Percentiles rank a stretch among this genome's conserved stretches.
phyloP scores from a whole-genome alignment of 768 basidiomycete genomes.

The Amylocystis lapponica region DNA sequence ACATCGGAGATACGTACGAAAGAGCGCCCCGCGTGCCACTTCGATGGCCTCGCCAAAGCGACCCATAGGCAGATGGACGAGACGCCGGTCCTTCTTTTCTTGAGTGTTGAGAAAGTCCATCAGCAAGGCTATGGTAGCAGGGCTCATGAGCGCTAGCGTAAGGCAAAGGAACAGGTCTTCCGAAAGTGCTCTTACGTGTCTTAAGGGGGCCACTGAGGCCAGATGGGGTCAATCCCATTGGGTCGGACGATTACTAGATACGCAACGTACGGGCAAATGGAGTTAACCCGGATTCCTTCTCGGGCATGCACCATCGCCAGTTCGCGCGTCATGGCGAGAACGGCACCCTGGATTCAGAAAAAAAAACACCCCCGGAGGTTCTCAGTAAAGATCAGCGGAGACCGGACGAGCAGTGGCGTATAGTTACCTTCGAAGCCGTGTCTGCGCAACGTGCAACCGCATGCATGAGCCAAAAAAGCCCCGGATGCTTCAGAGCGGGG shows the following conservation, averaged over 20 bases:
- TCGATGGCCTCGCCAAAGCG: slow-evolving; percentile 97
- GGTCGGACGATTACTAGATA: slow-evolving; percentile 5
- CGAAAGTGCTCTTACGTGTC: slow-evolving; percentile 59
- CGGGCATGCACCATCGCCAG: slow-evolving; percentile 96
- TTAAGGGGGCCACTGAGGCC: slow-evolving; percentile 78
- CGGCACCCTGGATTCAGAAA: slow-evolving; percentile 85
- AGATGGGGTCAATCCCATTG: not conserved
- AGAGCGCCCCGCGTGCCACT: slow-evolving; percentile 87
- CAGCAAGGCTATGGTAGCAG: slow-evolving; percentile 64
- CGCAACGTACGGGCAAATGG: slow-evolving; percentile 83
- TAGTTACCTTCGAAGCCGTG: slow-evolving; percentile 82
- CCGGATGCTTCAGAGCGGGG: not conserved
- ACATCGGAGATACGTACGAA: slow-evolving; percentile 53
- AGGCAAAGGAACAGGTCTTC: not conserved
- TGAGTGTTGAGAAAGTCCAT: slow-evolving; percentile 98
- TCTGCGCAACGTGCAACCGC: slow-evolving; percentile 38
- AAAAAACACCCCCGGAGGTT: no score
- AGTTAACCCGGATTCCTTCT: slow-evolving; percentile 95
- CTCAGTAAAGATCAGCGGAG: not conserved
- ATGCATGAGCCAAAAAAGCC: not conserved
- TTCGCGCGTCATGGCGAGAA: slow-evolving; percentile 98
- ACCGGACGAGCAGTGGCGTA: slow-evolving; percentile 1
- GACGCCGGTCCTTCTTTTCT: slow-evolving; percentile 88
- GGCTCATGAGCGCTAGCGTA: not conserved
- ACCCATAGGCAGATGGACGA: slow-evolving; percentile 93